Conservation (phyloP, 495 filamentous ascomycete genomes). For the Penicillium arizonense region DNA sequence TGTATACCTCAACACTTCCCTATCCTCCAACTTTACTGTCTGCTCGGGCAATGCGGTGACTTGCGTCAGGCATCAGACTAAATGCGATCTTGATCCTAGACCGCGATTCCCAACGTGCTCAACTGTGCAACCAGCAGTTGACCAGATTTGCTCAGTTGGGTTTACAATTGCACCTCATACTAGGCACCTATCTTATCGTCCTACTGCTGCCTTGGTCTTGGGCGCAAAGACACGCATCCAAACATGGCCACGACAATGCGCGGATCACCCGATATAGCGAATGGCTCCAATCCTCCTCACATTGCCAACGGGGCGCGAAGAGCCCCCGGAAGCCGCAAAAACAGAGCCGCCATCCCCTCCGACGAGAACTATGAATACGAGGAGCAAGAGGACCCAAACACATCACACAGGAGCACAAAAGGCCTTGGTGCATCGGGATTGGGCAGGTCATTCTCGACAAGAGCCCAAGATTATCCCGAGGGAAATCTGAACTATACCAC, state of each 20-base stretch:
- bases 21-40: neutral
- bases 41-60: conserved; percentile 19
- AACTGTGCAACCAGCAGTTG: neutral
- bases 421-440: conserved; percentile 1
- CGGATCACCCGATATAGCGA: conserved; percentile 23
- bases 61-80: conserved; percentile 19
- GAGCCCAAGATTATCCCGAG: conserved; percentile 15
- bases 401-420: conserved; percentile 3
- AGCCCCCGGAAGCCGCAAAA: conserved; percentile 11
- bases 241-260: conserved; percentile 21
- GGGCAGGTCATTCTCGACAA: conserved; percentile 19
- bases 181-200: neutral
- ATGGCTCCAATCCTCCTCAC: conserved; percentile 10
- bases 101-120: neutral
- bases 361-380: conserved; percentile 7
- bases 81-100: neutral
- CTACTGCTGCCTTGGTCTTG: neutral
- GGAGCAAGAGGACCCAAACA: neutral
- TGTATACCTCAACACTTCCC: neutral
- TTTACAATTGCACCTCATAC: conserved; percentile 12
- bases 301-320: conserved; percentile 8
- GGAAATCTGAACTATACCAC: conserved; percentile 22
- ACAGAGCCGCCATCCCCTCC: neutral
- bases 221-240: neutral
- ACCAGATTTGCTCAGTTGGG: neutral